Conservation (phyloP, 106 monocot species). For the Alisma plantagoaquatica region DNA sequence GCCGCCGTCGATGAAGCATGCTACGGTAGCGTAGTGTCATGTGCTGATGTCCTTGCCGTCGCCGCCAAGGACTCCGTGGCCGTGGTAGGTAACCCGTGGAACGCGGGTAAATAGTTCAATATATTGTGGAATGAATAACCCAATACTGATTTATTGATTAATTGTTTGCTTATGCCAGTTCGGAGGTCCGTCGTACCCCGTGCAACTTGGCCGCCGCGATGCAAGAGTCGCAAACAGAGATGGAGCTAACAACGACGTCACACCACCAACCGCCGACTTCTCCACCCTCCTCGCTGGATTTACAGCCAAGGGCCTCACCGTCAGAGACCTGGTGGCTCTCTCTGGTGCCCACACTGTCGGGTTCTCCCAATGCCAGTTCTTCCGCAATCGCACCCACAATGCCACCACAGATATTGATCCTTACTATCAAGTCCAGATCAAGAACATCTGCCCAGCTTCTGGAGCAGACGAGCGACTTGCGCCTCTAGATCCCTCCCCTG, state of each 20-base stretch:
- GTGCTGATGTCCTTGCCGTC: slow-evolving; percentile 49
- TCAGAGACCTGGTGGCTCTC: slow-evolving; percentile 8
- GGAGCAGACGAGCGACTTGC: not conserved
- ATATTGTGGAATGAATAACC: not conserved
- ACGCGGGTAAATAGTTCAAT: not conserved
- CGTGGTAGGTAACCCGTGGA: slow-evolving; percentile 18
- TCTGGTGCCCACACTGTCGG: slow-evolving; percentile 20
- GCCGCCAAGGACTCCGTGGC: slow-evolving; percentile 41
- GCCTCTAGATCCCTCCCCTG: not conserved
- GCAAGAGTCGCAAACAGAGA: slow-evolving; percentile 6
- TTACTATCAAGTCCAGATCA: slow-evolving; percentile 1
- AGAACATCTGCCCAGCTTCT: not conserved
- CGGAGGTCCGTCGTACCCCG: slow-evolving; percentile 11
- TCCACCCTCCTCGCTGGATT: not conserved
- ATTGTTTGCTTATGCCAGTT: not conserved
- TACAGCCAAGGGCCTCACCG: slow-evolving; percentile 3
- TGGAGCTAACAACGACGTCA: not conserved
- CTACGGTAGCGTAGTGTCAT: slow-evolving; percentile 21
- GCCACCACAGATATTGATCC: slow-evolving; percentile 12
- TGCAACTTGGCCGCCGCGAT: slow-evolving; percentile 12
- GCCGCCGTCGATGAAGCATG: slow-evolving; percentile 15
- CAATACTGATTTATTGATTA: not conserved
- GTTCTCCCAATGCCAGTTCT: not conserved
- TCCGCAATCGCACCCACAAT: slow-evolving; percentile 14
- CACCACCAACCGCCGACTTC: not conserved